Evolutionary conservation across 371 early-diverging fungal genomes (phyloP).

Genomic region (Apophysomyces sp.): DNA sequence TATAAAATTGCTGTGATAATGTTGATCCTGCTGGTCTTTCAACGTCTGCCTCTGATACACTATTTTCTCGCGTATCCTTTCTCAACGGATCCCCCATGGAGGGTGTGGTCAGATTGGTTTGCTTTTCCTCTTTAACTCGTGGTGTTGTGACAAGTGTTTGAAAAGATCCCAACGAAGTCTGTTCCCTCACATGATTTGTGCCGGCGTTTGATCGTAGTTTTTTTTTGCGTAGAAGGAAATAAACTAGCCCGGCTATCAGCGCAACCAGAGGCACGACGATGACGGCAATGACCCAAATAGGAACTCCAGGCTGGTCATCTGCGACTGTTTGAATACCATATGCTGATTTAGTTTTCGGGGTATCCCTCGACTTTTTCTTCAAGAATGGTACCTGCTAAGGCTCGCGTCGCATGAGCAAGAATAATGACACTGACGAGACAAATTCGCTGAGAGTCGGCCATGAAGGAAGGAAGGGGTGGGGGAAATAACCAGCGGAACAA

Average conservation of each 20-base stretch:
- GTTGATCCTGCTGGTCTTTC: neutral
- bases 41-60: neutral
- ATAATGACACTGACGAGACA: neutral
- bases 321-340: neutral
- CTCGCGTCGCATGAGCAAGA: neutral
- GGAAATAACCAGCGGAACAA: neutral
- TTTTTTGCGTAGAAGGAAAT: slow-evolving; percentile 5
- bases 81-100: neutral
- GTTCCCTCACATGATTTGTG: slow-evolving; percentile 2
- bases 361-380: neutral
- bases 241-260: neutral
- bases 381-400: slow-evolving; percentile 4
- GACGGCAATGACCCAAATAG: slow-evolving; percentile 26
- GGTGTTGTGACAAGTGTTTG: slow-evolving; percentile 1
- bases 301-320: slow-evolving; percentile 3
- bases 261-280: slow-evolving; percentile 12
- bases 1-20: neutral
- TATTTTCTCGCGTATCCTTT: neutral
- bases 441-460: slow-evolving; percentile 1
- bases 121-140: neutral
- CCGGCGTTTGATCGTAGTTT: slow-evolving; percentile 3
- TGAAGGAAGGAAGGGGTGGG: slow-evolving; percentile 5
- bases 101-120: neutral
- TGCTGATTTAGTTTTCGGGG: neutral
- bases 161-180: slow-evolving; percentile 5